Conservation (phyloP, 495 filamentous ascomycete genomes). For the Penicillium canariense region DNA sequence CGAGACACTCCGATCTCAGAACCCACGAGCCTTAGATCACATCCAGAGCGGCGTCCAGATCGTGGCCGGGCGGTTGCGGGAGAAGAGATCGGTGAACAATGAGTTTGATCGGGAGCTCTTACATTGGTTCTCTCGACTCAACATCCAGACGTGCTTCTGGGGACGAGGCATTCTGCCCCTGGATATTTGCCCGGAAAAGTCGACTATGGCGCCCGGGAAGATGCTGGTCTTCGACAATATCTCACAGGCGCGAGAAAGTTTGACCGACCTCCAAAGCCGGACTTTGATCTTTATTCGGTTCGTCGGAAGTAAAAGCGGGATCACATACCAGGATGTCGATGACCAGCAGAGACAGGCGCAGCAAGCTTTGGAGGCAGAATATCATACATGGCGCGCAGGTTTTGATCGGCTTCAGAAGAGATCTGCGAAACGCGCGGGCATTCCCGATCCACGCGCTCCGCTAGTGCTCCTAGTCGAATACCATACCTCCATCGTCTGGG, state of each 20-base stretch:
- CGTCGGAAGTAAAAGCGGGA: background rate
- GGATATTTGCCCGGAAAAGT: background rate
- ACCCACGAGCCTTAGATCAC: slow-evolving; percentile 23
- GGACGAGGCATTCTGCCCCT: background rate
- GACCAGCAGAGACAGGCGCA: slow-evolving; percentile 7
- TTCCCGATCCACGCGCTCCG: slow-evolving; percentile 15
- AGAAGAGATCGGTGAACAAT: background rate
- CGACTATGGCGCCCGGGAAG: background rate
- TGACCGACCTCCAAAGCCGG: slow-evolving; percentile 4
- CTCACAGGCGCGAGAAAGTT: background rate
- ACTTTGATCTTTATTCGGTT: background rate
- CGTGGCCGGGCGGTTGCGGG: background rate
- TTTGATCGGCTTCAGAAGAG: slow-evolving; percentile 13
- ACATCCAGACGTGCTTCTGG: slow-evolving; percentile 10
- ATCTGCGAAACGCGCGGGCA: background rate
- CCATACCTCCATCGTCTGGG: slow-evolving; percentile 12
- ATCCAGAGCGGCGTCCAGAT: slow-evolving; percentile 10
- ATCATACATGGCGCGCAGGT: slow-evolving; percentile 11
- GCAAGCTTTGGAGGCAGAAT: background rate
- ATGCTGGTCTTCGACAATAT: background rate
- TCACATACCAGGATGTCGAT: background rate
- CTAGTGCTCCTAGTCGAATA: slow-evolving; percentile 11
- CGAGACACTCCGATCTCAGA: slow-evolving; percentile 26
- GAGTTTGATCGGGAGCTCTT: slow-evolving; percentile 13
- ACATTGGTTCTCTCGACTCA: slow-evolving; percentile 18